Conservation (phyloP, 192 early-diverging fungal genomes). For the Coemansia sp. region DNA sequence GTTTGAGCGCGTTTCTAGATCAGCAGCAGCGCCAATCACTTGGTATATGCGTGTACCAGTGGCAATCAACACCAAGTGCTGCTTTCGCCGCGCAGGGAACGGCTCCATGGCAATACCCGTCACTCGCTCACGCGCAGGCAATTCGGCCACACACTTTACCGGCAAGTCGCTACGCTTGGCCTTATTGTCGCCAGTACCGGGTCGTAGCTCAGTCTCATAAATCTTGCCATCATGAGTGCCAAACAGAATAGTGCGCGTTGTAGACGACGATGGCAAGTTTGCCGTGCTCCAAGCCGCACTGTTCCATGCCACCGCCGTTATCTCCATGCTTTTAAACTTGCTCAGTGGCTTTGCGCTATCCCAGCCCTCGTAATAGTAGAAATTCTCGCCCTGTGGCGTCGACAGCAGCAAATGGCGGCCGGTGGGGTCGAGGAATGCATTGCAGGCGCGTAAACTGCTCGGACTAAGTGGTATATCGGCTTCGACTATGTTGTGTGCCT, state of each 20-base stretch:
- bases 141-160: slow-evolving; percentile 60
- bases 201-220: slow-evolving; percentile 89
- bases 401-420: slow-evolving; percentile 88
- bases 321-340: slow-evolving; percentile 79
- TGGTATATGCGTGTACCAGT: slow-evolving; percentile 92
- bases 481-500: slow-evolving; percentile 63
- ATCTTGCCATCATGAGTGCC: slow-evolving; percentile 86
- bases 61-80: slow-evolving; percentile 79
- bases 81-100: slow-evolving; percentile 71
- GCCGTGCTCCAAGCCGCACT: slow-evolving; percentile 49
- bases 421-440: slow-evolving; percentile 84
- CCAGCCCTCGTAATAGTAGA: slow-evolving; percentile 87
- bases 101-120: slow-evolving; percentile 81
- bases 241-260: slow-evolving; percentile 83
- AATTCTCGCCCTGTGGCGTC: slow-evolving; percentile 88
- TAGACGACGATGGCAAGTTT: slow-evolving; percentile 24
- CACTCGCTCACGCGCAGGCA: slow-evolving; percentile 76
- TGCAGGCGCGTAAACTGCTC: slow-evolving; percentile 47
- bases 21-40: slow-evolving; percentile 71
- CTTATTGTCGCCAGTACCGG: slow-evolving; percentile 79
- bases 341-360: slow-evolving; percentile 76
- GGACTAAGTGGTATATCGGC: slow-evolving; percentile 35
- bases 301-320: slow-evolving; percentile 94
- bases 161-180: slow-evolving; percentile 81
- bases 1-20: slow-evolving; percentile 43